Conservation (phyloP, 352 stramenopile species). For the Globisporangium sylvaticum region DNA sequence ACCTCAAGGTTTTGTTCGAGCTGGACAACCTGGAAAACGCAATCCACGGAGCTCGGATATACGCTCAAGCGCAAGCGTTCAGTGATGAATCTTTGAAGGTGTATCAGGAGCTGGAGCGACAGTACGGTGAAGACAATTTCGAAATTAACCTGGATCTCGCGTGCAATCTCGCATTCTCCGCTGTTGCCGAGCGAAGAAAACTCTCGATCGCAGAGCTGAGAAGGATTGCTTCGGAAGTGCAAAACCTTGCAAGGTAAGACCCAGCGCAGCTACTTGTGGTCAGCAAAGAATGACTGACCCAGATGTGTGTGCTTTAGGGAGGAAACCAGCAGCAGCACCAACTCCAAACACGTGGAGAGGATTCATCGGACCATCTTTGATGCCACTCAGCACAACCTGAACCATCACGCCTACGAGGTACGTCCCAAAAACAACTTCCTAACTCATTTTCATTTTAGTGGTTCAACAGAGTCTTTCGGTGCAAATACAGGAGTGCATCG, state of each 20-base stretch:
- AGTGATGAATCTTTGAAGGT: conserved; percentile 50
- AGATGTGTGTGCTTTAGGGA: conserved; percentile 7
- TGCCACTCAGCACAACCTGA: conserved; percentile 36
- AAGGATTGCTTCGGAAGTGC: conserved; percentile 23
- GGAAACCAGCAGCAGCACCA: conserved; percentile 6
- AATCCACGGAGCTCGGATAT: conserved; percentile 40
- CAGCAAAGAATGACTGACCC: not conserved
- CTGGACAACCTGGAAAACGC: conserved; percentile 42
- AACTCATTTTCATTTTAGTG: not conserved
- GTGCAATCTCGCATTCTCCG: conserved; percentile 43
- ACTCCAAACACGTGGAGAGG: conserved; percentile 14
- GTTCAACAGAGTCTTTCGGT: not conserved
- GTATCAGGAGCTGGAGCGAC: conserved; percentile 56
- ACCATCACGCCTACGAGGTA: conserved; percentile 40
- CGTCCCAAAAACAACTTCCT: not conserved
- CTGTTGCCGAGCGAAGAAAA: conserved; percentile 18
- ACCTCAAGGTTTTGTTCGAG: conserved; percentile 50
- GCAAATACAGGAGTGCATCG: conserved; percentile 37
- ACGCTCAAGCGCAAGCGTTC: conserved; percentile 39
- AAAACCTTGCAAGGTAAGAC: conserved; percentile 27
- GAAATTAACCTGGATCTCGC: conserved; percentile 66
- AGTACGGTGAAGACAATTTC: conserved; percentile 50
- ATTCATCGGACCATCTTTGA: conserved; percentile 47
- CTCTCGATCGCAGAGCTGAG: conserved; percentile 46
- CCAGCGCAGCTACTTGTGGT: not conserved